phyloP scores from a whole-genome alignment of 2,329 filamentous ascomycete genomes.

The Sporothrix variecibatus region DNA sequence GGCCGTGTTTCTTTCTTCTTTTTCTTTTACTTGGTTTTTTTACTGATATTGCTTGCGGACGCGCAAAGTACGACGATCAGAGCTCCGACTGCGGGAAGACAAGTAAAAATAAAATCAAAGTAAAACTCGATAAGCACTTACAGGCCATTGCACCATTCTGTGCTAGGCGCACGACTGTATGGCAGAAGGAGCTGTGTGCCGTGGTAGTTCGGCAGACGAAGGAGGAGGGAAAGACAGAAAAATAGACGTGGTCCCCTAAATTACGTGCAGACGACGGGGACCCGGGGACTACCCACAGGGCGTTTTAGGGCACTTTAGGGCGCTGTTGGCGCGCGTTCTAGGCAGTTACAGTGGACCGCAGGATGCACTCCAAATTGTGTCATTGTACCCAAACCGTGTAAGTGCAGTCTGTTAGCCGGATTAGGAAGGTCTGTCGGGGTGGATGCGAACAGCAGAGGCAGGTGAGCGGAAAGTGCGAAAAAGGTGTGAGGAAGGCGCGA shows the following conservation, averaged over 20 bases:
- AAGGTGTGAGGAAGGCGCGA: no score
- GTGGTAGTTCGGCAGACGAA: not conserved
- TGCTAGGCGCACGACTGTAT: not conserved
- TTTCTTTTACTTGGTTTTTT: no score
- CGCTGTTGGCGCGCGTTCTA: not conserved
- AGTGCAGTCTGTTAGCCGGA: conserved; percentile 8
- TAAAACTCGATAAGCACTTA: no score
- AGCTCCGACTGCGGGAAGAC: not conserved
- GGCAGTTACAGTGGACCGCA: not conserved
- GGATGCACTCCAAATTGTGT: not conserved
- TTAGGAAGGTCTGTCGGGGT: conserved; percentile 1
- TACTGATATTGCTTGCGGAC: no score
- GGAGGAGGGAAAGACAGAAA: not conserved
- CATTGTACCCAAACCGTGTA: not conserved
- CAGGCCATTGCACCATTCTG: not conserved
- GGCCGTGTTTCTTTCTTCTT: no score
- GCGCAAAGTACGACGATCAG: not conserved
- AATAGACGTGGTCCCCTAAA: not conserved
- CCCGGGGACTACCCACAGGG: not conserved
- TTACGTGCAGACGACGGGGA: not conserved
- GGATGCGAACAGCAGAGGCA: not conserved
- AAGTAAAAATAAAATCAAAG: not conserved
- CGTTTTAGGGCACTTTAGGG: not conserved
- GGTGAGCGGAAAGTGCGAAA: not conserved
- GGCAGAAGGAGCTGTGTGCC: not conserved